Base-by-base conservation (phyloP, 2,329 filamentous ascomycete genomes). In the Immersiporthe knoxdaviesiana region DNA sequence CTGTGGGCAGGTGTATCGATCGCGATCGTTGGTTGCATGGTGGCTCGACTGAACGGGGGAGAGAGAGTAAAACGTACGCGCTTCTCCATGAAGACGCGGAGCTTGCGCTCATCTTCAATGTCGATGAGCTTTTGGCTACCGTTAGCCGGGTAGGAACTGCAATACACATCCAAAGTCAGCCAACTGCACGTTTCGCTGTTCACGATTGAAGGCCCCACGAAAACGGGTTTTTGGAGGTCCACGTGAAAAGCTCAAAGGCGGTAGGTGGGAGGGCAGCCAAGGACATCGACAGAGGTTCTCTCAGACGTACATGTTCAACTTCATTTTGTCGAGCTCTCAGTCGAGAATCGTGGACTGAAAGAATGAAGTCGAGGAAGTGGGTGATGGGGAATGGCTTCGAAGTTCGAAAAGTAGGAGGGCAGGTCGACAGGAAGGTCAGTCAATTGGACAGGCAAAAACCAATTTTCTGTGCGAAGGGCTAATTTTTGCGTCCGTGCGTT, bases 111-210 rank as follows among this genome's bases (percentile, higher is more conserved):
- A 92, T 99, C 97, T 82, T 99, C 96, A 79, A 99, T 87, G 79
- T 99, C 97, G 87, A 99, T 91, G 83, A 99, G 90, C 90, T 99
- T 99, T 86, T 99, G 96, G 82, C 94, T 96, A 91, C 96, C 96
- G 87, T 98, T 98, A 91, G 95, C 93, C 87, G 96, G 96, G 91
- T 94, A 97, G 79, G 84, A 87, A 80, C 89, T 87, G 86, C 89
- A 18, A 52, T 39, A 7, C 11, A 44, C 21, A 32, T 37, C 24
- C 16, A 63, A n/a, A 68, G 67, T 69, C 63, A 70, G 67, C n/a
- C 60, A 63, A 60, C 3, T 6, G 54, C 32, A 54, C 30, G 60
- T 6, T 50, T 66, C 30, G 35, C 50, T 62, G n/a, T 32, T 61
- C 39, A 61, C 52, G 41, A 59, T 47, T 47, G 61, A 61, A 37